Evolutionary conservation across 176 grass and related monocot genomes (phyloP).

Genomic region (Oryza officinalis): DNA sequence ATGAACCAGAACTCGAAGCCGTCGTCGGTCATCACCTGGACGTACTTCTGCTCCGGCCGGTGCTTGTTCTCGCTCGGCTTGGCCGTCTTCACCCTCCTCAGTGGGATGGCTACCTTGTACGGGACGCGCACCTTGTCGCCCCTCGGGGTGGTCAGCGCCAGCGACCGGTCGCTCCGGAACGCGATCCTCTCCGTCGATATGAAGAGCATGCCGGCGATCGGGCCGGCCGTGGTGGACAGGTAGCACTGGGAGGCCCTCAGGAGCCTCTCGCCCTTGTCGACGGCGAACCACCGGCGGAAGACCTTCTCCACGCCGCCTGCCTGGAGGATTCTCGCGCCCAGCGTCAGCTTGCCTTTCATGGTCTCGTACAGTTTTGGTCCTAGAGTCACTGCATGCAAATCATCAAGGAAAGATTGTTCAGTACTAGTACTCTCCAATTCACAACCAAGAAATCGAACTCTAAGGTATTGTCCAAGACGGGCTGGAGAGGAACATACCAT

Average conservation of each 20-base stretch:
- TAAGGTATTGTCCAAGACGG: not conserved
- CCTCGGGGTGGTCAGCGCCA: conserved; percentile 45
- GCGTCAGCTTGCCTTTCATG: conserved; percentile 75
- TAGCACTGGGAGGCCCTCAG: conserved; percentile 80
- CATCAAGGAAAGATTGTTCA: not conserved
- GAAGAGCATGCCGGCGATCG: conserved; percentile 79
- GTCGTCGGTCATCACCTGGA: conserved; percentile 71
- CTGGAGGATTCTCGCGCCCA: conserved; percentile 69
- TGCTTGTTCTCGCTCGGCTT: conserved; percentile 53
- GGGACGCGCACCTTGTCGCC: conserved; percentile 54
- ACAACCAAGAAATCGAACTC: not conserved
- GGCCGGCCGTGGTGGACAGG: conserved; percentile 73
- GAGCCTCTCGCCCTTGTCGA: conserved; percentile 57
- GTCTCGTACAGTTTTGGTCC: conserved; percentile 76
- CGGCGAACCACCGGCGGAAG: conserved; percentile 65
- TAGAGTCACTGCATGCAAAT: conserved; percentile 60
- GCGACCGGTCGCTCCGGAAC: conserved; percentile 66
- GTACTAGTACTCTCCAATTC: not conserved
- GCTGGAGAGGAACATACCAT: conserved; percentile 45
- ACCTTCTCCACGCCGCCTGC: conserved; percentile 80
- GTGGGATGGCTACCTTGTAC: conserved; percentile 77
- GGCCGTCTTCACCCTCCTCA: conserved; percentile 56
- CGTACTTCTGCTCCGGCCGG: conserved; percentile 77
- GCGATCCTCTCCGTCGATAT: conserved; percentile 60
- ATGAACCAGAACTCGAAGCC: conserved; percentile 98